phyloP scores from a whole-genome alignment of 2,329 filamentous ascomycete genomes.

The Xylaria sp. region DNA sequence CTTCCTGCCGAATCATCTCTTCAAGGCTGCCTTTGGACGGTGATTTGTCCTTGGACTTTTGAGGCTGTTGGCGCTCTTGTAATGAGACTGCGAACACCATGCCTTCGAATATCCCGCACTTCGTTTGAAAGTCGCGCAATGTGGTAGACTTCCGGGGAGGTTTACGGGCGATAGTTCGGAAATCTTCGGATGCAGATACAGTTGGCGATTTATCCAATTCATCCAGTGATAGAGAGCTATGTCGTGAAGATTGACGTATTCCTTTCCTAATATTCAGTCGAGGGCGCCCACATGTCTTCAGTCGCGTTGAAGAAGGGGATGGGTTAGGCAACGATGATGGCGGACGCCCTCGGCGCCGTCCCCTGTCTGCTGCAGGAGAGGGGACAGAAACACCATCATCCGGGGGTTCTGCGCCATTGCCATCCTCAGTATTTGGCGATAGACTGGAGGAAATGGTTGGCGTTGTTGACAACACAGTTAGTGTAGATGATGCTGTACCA shows the following conservation, averaged over 20 bases:
- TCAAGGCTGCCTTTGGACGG: conserved; percentile 58
- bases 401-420: conserved; percentile 10
- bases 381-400: conserved; percentile 37
- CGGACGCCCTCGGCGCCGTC: conserved; percentile 43
- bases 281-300: conserved; percentile 42
- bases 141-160: conserved; percentile 38
- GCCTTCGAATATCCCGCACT: conserved; percentile 68
- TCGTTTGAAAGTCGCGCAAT: conserved; percentile 33
- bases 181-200: conserved; percentile 45
- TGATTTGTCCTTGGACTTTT: conserved; percentile 63
- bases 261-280: conserved; percentile 44
- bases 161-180: conserved; percentile 34
- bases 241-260: conserved; percentile 39
- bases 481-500: conserved; percentile 42
- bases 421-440: conserved; percentile 43
- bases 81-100: conserved; percentile 93
- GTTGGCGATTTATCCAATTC: conserved; percentile 57
- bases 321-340: conserved; percentile 38
- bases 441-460: conserved; percentile 43
- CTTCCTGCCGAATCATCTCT: conserved; percentile 72
- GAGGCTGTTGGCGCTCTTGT: conserved; percentile 58
- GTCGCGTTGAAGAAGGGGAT: conserved; percentile 38
- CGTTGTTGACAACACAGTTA: conserved; percentile 45
- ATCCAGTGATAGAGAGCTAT: conserved; percentile 59
- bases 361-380: conserved; percentile 50